Conservation (phyloP, 192 early-diverging fungal genomes). For the Coemansia nantahalensis region DNA sequence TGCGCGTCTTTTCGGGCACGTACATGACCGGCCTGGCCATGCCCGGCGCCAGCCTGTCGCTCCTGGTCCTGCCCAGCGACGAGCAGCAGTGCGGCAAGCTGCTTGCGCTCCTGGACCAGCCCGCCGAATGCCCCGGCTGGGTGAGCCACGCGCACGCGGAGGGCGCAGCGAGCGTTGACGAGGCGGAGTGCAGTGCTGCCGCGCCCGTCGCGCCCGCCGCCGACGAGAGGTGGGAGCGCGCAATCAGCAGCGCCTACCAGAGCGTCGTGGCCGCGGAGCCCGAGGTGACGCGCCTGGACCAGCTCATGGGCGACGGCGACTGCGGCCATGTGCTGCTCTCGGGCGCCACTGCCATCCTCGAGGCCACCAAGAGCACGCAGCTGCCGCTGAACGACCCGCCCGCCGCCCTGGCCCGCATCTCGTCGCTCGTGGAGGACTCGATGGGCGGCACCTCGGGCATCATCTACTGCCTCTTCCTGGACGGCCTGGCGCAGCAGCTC, state of each 20-base stretch:
- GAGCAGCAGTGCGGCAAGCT: conserved; percentile 25
- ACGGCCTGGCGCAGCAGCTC: conserved; percentile 59
- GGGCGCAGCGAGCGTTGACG: conserved; percentile 44
- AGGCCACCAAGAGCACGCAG: conserved; percentile 43
- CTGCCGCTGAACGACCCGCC: conserved; percentile 56
- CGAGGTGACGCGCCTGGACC: conserved; percentile 66
- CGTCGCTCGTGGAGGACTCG: conserved; percentile 63
- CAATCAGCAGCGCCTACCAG: conserved; percentile 47
- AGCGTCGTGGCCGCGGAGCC: conserved; percentile 56
- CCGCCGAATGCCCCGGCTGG: conserved; percentile 65
- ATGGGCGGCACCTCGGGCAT: conserved; percentile 82
- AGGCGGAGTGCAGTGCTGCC: conserved; percentile 16
- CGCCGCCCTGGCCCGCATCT: conserved; percentile 57
- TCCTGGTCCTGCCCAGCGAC: conserved; percentile 60
- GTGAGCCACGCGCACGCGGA: conserved; percentile 48
- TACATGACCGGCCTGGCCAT: conserved; percentile 83
- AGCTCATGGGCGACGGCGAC: conserved; percentile 80
- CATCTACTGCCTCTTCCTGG: conserved; percentile 75
- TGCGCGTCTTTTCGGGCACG: conserved; percentile 64
- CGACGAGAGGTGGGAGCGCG: conserved; percentile 52
- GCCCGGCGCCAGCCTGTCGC: conserved; percentile 71
- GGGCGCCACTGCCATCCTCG: conserved; percentile 62
- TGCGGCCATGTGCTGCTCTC: conserved; percentile 70
- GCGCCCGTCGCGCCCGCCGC: conserved; percentile 34
- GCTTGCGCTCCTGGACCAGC: conserved; percentile 56